phyloP scores from a whole-genome alignment of 2,329 filamentous ascomycete genomes.

The Diaporthe nobilis region DNA sequence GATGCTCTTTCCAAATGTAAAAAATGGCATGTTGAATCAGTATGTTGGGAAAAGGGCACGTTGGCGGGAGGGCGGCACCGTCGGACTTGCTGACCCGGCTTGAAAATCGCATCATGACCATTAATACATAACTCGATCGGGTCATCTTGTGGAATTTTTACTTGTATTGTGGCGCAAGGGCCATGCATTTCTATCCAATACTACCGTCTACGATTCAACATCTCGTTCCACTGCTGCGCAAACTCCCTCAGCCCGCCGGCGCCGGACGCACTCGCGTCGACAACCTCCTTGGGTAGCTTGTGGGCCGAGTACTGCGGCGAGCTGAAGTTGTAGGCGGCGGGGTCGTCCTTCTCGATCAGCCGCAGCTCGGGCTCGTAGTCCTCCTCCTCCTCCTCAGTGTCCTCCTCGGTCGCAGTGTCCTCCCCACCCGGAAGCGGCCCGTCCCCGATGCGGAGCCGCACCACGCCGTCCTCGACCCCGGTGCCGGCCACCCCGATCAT shows the following conservation, averaged over 20 bases:
- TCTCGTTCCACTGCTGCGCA: slow-evolving; percentile 79
- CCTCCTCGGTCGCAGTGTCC: slow-evolving; percentile 48
- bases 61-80: too few relatives aligned
- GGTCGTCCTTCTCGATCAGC: slow-evolving; percentile 86
- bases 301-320: slow-evolving; percentile 93
- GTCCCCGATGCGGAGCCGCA: slow-evolving; percentile 42
- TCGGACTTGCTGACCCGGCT: too few relatives aligned
- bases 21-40: too few relatives aligned
- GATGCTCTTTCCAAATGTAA: too few relatives aligned
- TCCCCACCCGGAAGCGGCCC: slow-evolving; percentile 53
- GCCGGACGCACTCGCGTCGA: slow-evolving; percentile 77
- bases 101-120: too few relatives aligned
- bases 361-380: slow-evolving; percentile 83
- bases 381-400: slow-evolving; percentile 57
- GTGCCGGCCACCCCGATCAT: slow-evolving; percentile 64
- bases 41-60: too few relatives aligned
- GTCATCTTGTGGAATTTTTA: too few relatives aligned
- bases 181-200: not conserved
- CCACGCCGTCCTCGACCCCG: slow-evolving; percentile 47
- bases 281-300: slow-evolving; percentile 94
- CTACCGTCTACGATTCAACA: slow-evolving; percentile 50
- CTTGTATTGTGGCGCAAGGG: not conserved
- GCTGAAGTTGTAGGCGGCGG: slow-evolving; percentile 88
- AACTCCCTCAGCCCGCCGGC: slow-evolving; percentile 87
- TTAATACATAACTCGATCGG: too few relatives aligned